Base-by-base conservation (phyloP, 257 asterid species). In the Nicotiana tomentosiformis region DNA sequence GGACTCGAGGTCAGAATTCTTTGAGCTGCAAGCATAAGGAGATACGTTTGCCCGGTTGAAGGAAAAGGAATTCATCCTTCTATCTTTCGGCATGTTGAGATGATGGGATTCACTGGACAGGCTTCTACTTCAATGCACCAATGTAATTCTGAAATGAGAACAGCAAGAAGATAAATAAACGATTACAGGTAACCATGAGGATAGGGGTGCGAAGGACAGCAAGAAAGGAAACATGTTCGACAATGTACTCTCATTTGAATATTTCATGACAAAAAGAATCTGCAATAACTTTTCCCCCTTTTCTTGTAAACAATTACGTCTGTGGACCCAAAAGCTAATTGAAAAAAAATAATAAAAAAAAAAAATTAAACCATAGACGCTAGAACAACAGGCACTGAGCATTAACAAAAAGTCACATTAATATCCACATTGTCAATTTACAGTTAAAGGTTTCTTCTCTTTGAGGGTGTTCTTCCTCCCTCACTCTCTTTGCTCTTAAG, bases 51-150 rank as follows among this genome's bases (percentile, higher is more conserved):
- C 83, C 77, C 86, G 86, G 83, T 90, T 89, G 84, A 83, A 78
- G 83, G 96, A 90, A 65, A 88, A 86, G 33, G 88, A 84, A 84
- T 78, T 85, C 77, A 82, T 79, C 84, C 90, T 91, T 86, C 87
- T 88, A 64, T 90, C 97, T 87, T 90, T 95, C 17, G 97, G 91
- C 97, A 95, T 95, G 86, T 84, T 84, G 84, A 86, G 79, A 62
- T n/a, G 57, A 39, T 39, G 35, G 35, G 14, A 16, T 14, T 17
- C 20, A 57, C 57, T 5, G 78, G n/a, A 70, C 35, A n/a, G 35
- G 78, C n/a, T 43, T 70, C 78, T 70, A 18, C 29, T 43, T 12
- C 17, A 70, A 39, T 69, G 78, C 78, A 70, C 33, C 17, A 15
- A 20, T 5, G 17, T 35, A 43, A 23, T 43, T 70, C 58, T 70